Base-by-base conservation (phyloP, 441 rosid genomes). In the Pelargonium fulgidum region DNA sequence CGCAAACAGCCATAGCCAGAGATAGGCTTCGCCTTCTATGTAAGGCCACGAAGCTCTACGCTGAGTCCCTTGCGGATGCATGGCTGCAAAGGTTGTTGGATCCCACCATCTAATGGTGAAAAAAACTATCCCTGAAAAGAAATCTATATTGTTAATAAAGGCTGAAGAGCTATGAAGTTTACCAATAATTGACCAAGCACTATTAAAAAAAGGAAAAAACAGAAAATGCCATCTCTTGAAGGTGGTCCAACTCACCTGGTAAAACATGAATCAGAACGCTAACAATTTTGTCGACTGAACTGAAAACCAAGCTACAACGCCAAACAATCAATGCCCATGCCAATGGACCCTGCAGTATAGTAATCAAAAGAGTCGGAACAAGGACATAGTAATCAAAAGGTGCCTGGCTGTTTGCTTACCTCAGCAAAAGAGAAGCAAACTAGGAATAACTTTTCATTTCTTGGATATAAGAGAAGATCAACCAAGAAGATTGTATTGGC, bases 41-140 rank as follows among this genome's bases (percentile, higher is more conserved):
- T 91, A 89, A 16, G 96, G 97, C 96, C 97, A 91, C 5, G 92
- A 88, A 13, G 50, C 78, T 70, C 93, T 84, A 62, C 67, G 80
- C 67, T 83, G 78, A 17, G 81, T 81, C 76, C 96, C 99, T 74
- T 77, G 84, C 56, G 92, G 96, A 75, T 82, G 96, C 97, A 93
- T 91, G 65, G 93, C 99, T 62, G 82, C 93, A 69, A 93, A 88
- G 13, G 91, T 91, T 59, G 82, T 80, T 11, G 97, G 99, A 79
- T 91, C 91, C 97, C 97, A 93, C 97, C 99, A 93, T 39, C 96
- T 83, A 66, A 93, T 86, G 11, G 99, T 93, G 88, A 93, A 93
- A 84, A 93, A 89, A 59, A 91, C 97, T 12, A 93, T 72, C 65
- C 97, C 96, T 93, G 87, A 14, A 70, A 72, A 29, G 36, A 75